These are phyloP conservation scores for Erysiphe pulchra DNA, from an alignment of 2,329 filamentous ascomycete species.

Conservation along the genomic window DNA sequence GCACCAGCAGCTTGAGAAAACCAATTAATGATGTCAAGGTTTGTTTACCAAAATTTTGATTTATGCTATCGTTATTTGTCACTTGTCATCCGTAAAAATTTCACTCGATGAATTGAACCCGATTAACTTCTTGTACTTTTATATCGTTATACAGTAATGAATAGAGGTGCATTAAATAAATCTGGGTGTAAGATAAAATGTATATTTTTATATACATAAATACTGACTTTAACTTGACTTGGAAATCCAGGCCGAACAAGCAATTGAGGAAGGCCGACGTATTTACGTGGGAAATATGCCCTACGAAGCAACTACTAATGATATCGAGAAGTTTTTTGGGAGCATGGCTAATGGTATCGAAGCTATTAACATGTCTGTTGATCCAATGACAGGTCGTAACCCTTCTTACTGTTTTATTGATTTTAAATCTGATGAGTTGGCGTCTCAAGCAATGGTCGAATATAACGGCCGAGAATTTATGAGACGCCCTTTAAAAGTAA, in stretches of 20 bases:
- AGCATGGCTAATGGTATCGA: conserved; percentile 18
- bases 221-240: not conserved
- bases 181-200: not conserved
- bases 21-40: conserved; percentile 3
- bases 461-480: conserved; percentile 28
- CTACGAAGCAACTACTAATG: conserved; percentile 24
- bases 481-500: conserved; percentile 34
- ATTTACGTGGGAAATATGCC: conserved; percentile 29
- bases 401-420: conserved; percentile 56
- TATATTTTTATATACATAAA: not conserved
- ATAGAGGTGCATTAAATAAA: not conserved
- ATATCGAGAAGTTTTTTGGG: conserved; percentile 22
- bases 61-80: no score
- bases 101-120: no score
- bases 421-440: conserved; percentile 28
- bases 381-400: conserved; percentile 41
- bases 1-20: conserved; percentile 1
- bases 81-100: no score
- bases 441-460: conserved; percentile 28
- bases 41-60: not conserved
- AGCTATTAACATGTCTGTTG: conserved; percentile 41
- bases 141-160: not conserved
- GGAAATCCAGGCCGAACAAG: conserved; percentile 3
- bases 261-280: conserved; percentile 11
- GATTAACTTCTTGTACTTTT: no score